A percentile compares a stretch with the other conserved stretches of the same genome.
These are phyloP conservation scores for Apophysomyces elegans DNA, from an alignment of 371 early-diverging fungal species.

Conservation along the genomic window DNA sequence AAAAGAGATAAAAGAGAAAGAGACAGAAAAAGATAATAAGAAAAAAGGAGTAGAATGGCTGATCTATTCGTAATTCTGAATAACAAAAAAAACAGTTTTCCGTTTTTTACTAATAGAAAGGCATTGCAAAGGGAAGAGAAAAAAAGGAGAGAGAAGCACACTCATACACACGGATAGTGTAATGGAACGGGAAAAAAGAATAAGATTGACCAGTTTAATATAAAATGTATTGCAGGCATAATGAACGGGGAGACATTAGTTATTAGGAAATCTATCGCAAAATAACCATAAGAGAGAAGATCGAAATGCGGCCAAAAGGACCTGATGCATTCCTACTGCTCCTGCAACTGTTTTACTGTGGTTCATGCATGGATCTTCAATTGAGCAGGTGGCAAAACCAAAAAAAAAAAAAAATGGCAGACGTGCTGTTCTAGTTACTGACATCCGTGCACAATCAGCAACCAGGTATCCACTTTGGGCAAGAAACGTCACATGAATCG, in stretches of 20 bases:
- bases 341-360: neutral
- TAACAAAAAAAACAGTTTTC: too few relatives aligned
- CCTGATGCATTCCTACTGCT: neutral
- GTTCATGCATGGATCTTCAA: conserved; percentile 26
- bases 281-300: neutral
- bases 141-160: neutral
- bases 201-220: neutral
- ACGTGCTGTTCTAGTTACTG: too few relatives aligned
- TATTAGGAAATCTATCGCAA: neutral
- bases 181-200: neutral
- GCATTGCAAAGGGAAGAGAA: conserved; percentile 3
- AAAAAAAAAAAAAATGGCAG: conserved; percentile 12
- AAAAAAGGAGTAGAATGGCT: too few relatives aligned
- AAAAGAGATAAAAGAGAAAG: neutral
- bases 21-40: too few relatives aligned
- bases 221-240: conserved; percentile 8
- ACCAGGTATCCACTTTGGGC: neutral
- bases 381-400: conserved; percentile 10
- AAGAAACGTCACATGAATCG: neutral
- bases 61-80: too few relatives aligned
- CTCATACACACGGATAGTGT: neutral
- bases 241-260: neutral
- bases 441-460: neutral
- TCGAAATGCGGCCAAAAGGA: neutral
- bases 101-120: neutral